phyloP scores from a whole-genome alignment of 805 yeast genomes.

The Starmerella sirachaensis region DNA sequence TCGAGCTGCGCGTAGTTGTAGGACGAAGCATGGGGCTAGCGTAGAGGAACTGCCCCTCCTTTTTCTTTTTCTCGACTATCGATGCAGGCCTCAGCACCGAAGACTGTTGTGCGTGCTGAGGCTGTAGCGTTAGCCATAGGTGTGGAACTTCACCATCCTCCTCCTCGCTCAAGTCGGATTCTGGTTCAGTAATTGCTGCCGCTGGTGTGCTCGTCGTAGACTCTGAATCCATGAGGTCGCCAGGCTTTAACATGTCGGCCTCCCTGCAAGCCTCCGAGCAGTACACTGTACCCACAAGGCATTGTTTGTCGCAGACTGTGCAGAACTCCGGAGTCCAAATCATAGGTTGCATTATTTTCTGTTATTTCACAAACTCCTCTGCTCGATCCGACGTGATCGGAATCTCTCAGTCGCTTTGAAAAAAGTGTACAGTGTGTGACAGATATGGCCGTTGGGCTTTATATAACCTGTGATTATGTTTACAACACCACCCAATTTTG shows the following conservation, averaged over 20 bases:
- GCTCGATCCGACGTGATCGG: no score
- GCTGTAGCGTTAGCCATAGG: constrained; percentile 7
- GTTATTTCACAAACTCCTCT: no score
- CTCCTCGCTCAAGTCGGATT: constrained; percentile 2
- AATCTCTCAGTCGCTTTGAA: no score
- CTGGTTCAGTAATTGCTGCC: background rate
- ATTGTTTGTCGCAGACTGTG: constrained; percentile 44
- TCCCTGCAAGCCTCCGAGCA: constrained; percentile 37
- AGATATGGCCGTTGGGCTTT: no score
- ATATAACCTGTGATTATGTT: no score
- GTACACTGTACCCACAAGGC: constrained; percentile 34
- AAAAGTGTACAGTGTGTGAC: no score
- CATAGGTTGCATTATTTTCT: no score
- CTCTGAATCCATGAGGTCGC: background rate
- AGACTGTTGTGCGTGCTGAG: background rate
- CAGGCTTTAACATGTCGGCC: constrained; percentile 7
- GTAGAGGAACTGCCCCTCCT: constrained; percentile 18
- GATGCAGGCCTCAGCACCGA: no score
- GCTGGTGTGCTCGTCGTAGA: background rate
- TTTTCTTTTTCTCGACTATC: no score
- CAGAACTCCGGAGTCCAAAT: constrained; percentile 42
- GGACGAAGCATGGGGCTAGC: constrained; percentile 23
- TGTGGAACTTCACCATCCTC: constrained; percentile 13
- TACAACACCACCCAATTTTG: no score
- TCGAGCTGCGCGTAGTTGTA: constrained; percentile 6